Base-by-base conservation (phyloP, 192 early-diverging fungal species). In the Coemansia reversa region DNA sequence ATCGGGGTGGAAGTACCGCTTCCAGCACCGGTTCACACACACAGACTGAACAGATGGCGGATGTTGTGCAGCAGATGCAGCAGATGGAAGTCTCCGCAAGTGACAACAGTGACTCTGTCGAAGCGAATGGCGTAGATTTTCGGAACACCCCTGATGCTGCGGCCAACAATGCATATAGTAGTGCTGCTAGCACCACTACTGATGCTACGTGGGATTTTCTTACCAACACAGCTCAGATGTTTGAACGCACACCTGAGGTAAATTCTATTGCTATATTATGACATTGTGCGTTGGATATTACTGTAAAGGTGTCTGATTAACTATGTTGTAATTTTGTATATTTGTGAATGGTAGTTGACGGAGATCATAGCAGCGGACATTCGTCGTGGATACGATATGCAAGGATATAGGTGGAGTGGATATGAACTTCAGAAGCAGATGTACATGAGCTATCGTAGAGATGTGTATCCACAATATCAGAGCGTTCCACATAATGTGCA, bases 391-490 rank as follows among this genome's bases (percentile, higher is more conserved):
- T 71, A 62, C 27, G 87, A 88, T 35, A 45, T 83, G 30, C 87
- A 89, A 54, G 87, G 87, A 9, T 86, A 87, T 55, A 53, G 65
- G 50, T 87, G 87, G 87, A 32, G 54, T 23, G 78, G 73, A 14
- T 22, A 63, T 9, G 62, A 66, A 58, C 32, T 63, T 2, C 72
- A 81, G 35, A 62, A 51, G 39, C 58, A 47, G 8, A 55, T 56
- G 58, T 82, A 76, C 61, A 81, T 69, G 76, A 74, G n/a, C n/a
- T 85, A 57, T 55, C 74, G 80, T 58, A 52, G 82, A 25, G 35
- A 65, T 29, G 60, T 82, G 78, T 63, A 82, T 65, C 66, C 64
- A 20, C 65, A 83, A 47, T 64, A 84, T 70, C 75, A 73, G 62
- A 22, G 84, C 63, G 59, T 87, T 51, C 51, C 62, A 47, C 62